A percentile compares a stretch with the other conserved stretches of the same genome.
Evolutionary conservation across 2,329 filamentous ascomycete genomes (phyloP).

Genomic region (Paramyrothecium roridum): DNA sequence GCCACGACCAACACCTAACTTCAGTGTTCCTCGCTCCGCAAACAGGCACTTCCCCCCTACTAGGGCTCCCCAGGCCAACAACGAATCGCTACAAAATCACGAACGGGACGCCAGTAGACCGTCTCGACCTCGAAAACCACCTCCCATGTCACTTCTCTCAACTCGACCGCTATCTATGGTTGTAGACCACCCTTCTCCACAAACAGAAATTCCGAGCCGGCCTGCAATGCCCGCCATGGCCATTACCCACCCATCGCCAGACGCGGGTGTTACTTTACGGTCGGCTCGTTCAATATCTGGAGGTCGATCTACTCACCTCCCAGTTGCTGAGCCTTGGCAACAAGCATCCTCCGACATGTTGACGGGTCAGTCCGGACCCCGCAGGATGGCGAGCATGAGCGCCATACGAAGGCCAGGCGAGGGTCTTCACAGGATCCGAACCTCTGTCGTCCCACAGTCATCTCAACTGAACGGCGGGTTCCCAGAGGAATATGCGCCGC

Average conservation of each 20-base stretch:
- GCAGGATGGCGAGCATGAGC: constrained; percentile 1
- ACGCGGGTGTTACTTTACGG: background rate
- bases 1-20: constrained; percentile 41
- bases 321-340: background rate
- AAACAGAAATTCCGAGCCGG: constrained; percentile 19
- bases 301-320: background rate
- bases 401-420: background rate
- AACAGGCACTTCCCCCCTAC: constrained; percentile 42
- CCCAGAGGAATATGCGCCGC: constrained; percentile 1
- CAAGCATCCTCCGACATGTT: background rate
- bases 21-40: constrained; percentile 47
- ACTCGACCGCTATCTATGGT: constrained; percentile 53
- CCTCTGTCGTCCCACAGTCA: background rate
- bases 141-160: constrained; percentile 44
- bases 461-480: background rate
- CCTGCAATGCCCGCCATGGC: constrained; percentile 20
- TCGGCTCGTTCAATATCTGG: constrained; percentile 3
- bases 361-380: background rate
- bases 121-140: constrained; percentile 15
- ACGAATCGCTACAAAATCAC: constrained; percentile 10
- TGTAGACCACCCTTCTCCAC: constrained; percentile 49
- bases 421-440: background rate
- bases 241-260: constrained; percentile 4
- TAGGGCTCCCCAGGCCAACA: constrained; percentile 20
- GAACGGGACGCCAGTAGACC: constrained; percentile 6